These are phyloP conservation scores for Spergularia azorica DNA, from an alignment of 179 eudicot species.

Conservation along the genomic window DNA sequence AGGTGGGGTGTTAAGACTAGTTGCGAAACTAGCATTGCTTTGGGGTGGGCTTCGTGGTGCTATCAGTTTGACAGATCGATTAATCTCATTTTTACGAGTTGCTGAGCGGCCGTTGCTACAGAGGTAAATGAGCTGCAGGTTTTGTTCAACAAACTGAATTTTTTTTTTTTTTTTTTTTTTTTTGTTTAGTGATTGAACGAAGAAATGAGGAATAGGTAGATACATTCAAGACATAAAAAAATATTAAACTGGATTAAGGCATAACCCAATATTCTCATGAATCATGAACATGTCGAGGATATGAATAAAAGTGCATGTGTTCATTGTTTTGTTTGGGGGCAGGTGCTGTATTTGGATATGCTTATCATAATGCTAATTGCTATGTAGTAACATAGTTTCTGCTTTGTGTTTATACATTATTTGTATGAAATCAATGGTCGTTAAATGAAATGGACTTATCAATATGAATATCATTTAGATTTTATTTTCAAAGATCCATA, in stretches of 20 bases:
- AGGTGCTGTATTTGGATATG: no score
- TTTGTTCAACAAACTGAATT: not conserved
- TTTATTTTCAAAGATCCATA: no score
- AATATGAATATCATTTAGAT: no score
- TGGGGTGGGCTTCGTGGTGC: slow-evolving; percentile 99
- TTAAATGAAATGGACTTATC: not conserved
- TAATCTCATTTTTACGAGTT: slow-evolving; percentile 69
- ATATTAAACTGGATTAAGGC: no score
- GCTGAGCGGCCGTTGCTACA: slow-evolving; percentile 83
- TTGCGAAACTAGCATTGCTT: slow-evolving; percentile 84
- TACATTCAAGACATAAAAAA: not conserved
- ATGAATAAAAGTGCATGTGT: no score
- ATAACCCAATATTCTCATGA: no score
- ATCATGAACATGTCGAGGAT: no score
- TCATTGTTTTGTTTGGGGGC: no score
- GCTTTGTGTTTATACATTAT: not conserved
- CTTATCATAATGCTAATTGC: no score
- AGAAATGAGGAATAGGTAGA: not conserved
- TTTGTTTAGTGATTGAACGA: not conserved
- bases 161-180: no score
- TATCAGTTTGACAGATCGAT: slow-evolving; percentile 83
- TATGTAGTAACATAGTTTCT: not conserved
- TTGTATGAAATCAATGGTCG: not conserved
- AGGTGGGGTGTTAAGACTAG: slow-evolving; percentile 78
- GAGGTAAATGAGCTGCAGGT: slow-evolving; percentile 52